Percentiles rank a stretch among this genome's conserved stretches.
These are phyloP conservation scores for Calocybe gangraenosa DNA, from an alignment of 768 basidiomycete species.

Conservation along the genomic window DNA sequence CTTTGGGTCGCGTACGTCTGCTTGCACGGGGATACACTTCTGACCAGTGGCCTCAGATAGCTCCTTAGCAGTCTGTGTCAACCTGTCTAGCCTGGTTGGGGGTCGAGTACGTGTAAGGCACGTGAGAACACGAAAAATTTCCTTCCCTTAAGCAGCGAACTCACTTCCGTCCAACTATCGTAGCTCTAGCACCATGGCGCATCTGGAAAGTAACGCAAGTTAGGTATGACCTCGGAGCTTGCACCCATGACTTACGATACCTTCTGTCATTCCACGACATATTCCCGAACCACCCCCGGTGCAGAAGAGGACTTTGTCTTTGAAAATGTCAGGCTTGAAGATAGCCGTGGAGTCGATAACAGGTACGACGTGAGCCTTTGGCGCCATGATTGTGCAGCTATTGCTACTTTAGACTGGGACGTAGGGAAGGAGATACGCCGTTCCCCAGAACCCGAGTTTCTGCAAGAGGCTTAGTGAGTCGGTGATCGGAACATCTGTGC, in stretches of 20 bases:
- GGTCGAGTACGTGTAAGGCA: too few species aligned
- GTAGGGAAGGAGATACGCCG: too few species aligned
- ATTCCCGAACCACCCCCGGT: conserved; percentile 94
- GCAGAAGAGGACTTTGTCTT: conserved; percentile 86
- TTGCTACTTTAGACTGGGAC: too few species aligned
- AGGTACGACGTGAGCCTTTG: conserved; percentile 38
- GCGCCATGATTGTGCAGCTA: conserved; percentile 29
- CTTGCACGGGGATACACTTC: conserved; percentile 67
- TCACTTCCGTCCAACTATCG: conserved; percentile 86
- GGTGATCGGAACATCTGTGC: too few species aligned
- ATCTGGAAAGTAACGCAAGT: conserved; percentile 40
- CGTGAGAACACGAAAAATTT: neutral
- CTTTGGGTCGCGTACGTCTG: conserved; percentile 79
- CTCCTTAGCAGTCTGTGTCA: conserved; percentile 64
- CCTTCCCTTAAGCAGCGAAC: conserved; percentile 19
- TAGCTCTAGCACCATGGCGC: conserved; percentile 76
- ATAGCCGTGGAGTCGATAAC: conserved; percentile 50
- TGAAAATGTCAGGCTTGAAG: conserved; percentile 81
- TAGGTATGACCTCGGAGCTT: neutral
- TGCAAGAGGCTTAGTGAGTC: too few species aligned
- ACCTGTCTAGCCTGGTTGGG: conserved; percentile 57
- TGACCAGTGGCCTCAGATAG: conserved; percentile 67
- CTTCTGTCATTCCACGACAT: conserved; percentile 83
- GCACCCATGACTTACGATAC: conserved; percentile 50
- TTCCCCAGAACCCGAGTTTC: too few species aligned